Conservation (phyloP, 805 yeast species). For the Clavispora carvajalis region DNA sequence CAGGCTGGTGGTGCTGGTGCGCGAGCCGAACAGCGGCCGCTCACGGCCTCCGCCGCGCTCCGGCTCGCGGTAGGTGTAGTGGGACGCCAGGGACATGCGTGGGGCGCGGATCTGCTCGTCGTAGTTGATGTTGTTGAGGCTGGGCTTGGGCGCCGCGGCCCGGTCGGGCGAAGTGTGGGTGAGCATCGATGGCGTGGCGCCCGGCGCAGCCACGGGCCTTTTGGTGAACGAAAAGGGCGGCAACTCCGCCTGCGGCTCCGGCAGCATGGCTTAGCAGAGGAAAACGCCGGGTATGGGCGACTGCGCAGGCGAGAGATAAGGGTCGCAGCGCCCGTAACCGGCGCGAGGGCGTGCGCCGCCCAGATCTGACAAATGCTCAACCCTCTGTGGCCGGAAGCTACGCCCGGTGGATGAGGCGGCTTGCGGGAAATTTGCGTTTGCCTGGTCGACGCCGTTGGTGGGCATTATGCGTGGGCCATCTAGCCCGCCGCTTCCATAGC, state of each 20-base stretch:
- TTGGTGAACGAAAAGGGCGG: slow-evolving; percentile 17
- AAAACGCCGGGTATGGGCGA: not conserved
- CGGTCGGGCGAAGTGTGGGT: slow-evolving; percentile 1
- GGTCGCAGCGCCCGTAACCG: not conserved
- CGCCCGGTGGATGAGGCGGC: no score
- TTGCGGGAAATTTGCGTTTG: no score
- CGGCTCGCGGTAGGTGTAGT: slow-evolving; percentile 19
- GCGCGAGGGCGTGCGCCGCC: no score
- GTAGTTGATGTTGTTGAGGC: slow-evolving; percentile 31
- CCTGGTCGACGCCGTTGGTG: no score
- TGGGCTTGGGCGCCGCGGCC: slow-evolving; percentile 10
- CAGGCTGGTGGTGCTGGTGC: no score
- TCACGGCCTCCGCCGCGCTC: slow-evolving; percentile 4
- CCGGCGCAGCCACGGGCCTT: slow-evolving; percentile 6
- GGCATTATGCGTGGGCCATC: no score
- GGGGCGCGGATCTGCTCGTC: slow-evolving; percentile 55
- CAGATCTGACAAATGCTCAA: no score
- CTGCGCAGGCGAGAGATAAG: slow-evolving; percentile 1
- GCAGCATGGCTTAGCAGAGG: no score
- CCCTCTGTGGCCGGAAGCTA: no score
- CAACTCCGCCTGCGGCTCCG: slow-evolving; percentile 8
- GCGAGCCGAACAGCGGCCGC: not conserved
- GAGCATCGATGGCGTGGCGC: not conserved
- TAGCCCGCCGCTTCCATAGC: no score
- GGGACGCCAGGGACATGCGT: slow-evolving; percentile 37